phyloP scores from a whole-genome alignment of 768 basidiomycete genomes.

The Myochromella boudieri region DNA sequence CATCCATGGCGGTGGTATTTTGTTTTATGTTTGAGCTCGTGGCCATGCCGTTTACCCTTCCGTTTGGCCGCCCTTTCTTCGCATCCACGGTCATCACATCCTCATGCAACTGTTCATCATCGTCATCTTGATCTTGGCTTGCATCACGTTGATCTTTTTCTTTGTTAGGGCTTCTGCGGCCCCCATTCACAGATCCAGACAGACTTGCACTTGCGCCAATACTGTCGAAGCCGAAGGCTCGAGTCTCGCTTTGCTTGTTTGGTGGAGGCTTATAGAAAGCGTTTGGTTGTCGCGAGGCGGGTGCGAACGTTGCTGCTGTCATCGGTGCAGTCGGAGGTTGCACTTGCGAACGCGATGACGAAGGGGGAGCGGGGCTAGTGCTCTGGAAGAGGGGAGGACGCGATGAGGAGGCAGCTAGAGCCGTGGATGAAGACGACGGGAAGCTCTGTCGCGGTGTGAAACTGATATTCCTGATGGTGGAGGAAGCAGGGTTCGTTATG shows the following conservation, averaged over 20 bases:
- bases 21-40: too few relatives aligned
- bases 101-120: conserved; percentile 13
- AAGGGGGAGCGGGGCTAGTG: background rate
- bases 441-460: conserved; percentile 26
- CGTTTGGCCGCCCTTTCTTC: too few relatives aligned
- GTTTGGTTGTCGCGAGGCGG: conserved; percentile 55
- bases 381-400: background rate
- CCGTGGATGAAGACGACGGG: conserved; percentile 14
- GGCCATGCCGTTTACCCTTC: too few relatives aligned
- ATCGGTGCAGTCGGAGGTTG: conserved; percentile 3
- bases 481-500: conserved; percentile 16
- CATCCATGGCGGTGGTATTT: conserved; percentile 8
- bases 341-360: conserved; percentile 1
- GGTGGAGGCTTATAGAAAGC: conserved; percentile 66
- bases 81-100: too few relatives aligned
- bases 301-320: conserved; percentile 37
- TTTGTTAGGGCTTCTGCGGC: too few relatives aligned
- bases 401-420: background rate
- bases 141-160: background rate
- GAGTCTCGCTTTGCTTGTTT: conserved; percentile 26
- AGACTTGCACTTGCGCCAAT: too few relatives aligned
- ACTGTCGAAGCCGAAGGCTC: too few relatives aligned
- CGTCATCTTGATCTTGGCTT: conserved; percentile 14
- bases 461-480: conserved; percentile 7
- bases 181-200: too few relatives aligned